Conservation (phyloP, 2,329 filamentous ascomycete genomes). For the Pseudogymnoascus sp. region DNA sequence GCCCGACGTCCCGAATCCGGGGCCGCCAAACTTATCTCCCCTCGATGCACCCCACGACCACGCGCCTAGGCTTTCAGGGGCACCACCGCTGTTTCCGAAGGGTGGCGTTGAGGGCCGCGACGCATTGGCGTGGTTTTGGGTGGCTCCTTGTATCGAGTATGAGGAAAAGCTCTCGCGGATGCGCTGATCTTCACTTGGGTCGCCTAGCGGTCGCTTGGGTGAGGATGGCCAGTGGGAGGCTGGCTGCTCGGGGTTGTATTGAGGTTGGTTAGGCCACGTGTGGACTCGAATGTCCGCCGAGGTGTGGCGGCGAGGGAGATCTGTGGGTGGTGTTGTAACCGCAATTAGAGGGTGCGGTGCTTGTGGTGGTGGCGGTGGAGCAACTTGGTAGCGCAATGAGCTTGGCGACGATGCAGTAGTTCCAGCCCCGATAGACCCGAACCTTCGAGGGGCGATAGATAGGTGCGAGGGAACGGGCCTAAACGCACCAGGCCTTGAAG, state of each 20-base stretch:
- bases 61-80: constrained; percentile 27
- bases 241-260: constrained; percentile 58
- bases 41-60: constrained; percentile 30
- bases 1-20: constrained; percentile 29
- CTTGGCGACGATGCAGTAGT: constrained; percentile 66
- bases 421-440: constrained; percentile 72
- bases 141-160: constrained; percentile 48
- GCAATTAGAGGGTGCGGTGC: constrained; percentile 60
- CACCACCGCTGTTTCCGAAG: constrained; percentile 25
- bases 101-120: constrained; percentile 30
- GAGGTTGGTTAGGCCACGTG: constrained; percentile 66
- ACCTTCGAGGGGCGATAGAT: constrained; percentile 67
- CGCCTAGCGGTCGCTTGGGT: constrained; percentile 45
- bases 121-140: constrained; percentile 24
- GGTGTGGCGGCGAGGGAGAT: constrained; percentile 78
- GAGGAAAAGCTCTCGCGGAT: constrained; percentile 56
- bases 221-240: constrained; percentile 62
- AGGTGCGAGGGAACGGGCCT: constrained; percentile 78
- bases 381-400: constrained; percentile 60
- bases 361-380: constrained; percentile 44
- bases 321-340: constrained; percentile 58
- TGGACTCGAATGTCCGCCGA: constrained; percentile 91
- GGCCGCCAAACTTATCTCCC: constrained; percentile 23
- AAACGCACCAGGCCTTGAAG: constrained; percentile 59
- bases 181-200: constrained; percentile 50